These are phyloP conservation scores for Tephrocybe sp. DNA, from an alignment of 768 basidiomycete species.

Conservation along the genomic window DNA sequence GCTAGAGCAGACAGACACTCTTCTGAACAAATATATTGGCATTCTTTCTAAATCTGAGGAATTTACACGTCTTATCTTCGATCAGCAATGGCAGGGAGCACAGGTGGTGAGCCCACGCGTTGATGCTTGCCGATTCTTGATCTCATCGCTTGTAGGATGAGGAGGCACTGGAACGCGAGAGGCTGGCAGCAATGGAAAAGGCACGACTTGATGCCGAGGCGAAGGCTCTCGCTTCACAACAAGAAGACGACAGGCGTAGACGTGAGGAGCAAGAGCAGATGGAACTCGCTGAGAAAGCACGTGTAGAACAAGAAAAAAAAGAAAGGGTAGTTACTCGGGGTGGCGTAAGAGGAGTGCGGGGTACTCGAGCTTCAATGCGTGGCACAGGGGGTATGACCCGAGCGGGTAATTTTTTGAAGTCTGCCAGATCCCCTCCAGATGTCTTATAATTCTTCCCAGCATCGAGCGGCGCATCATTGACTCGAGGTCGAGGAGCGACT, in stretches of 20 bases:
- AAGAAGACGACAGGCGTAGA: slow-evolving; percentile 44
- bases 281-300: slow-evolving; percentile 37
- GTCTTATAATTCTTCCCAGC: background rate
- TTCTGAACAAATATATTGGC: slow-evolving; percentile 72
- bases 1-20: slow-evolving; percentile 65
- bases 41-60: slow-evolving; percentile 71
- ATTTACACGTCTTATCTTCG: slow-evolving; percentile 65
- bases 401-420: slow-evolving; percentile 28
- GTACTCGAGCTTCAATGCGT: slow-evolving; percentile 64
- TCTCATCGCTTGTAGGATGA: slow-evolving; percentile 55
- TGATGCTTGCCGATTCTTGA: background rate
- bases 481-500: slow-evolving; percentile 6
- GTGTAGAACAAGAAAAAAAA: slow-evolving; percentile 43
- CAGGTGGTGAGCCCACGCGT: slow-evolving; percentile 52
- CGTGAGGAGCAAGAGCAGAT: slow-evolving; percentile 46
- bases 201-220: slow-evolving; percentile 45
- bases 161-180: slow-evolving; percentile 46
- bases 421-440: background rate
- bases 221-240: slow-evolving; percentile 30
- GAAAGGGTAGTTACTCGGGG: slow-evolving; percentile 43
- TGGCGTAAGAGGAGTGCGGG: slow-evolving; percentile 67
- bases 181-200: slow-evolving; percentile 39
- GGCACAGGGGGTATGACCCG: slow-evolving; percentile 36
- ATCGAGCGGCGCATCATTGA: background rate
- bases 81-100: slow-evolving; percentile 74